Evolutionary conservation across 176 grass and related monocot species (phyloP).

Genomic region (Juncus effusus): DNA sequence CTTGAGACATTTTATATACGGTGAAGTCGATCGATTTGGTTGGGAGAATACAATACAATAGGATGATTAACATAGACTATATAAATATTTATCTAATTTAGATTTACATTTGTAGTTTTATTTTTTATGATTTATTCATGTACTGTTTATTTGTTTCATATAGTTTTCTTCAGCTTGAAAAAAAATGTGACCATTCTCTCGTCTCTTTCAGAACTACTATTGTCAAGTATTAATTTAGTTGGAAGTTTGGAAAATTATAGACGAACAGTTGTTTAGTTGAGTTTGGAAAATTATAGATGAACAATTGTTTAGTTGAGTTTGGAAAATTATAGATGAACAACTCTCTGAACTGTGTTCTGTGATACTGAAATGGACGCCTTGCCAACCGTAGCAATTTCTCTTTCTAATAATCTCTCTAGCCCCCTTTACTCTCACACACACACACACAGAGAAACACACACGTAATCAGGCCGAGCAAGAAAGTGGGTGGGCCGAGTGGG

Average conservation of each 20-base stretch:
- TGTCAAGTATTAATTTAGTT: too few relatives aligned
- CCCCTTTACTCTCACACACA: too few relatives aligned
- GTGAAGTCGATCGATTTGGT: not conserved
- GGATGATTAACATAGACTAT: not conserved
- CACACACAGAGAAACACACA: too few relatives aligned
- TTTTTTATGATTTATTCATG: not conserved
- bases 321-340: slow-evolving; percentile 14
- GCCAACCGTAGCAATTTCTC: not conserved
- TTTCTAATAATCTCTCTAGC: too few relatives aligned
- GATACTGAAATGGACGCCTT: too few relatives aligned
- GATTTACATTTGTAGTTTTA: slow-evolving; percentile 8
- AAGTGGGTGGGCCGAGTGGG: too few relatives aligned
- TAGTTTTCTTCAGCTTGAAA: slow-evolving; percentile 14
- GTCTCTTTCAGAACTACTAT: not conserved
- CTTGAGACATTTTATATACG: not conserved
- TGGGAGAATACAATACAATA: not conserved
- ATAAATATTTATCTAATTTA: slow-evolving; percentile 14
- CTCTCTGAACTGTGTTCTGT: not conserved
- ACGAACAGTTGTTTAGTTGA: too few relatives aligned
- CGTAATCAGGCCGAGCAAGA: too few relatives aligned
- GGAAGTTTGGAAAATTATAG: too few relatives aligned
- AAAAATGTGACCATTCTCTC: not conserved
- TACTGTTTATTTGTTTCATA: not conserved
- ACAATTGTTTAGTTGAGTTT: too few relatives aligned
- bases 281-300: not conserved